Base-by-base conservation (phyloP, 495 filamentous ascomycete genomes). In the Penicillium antarcticum region DNA sequence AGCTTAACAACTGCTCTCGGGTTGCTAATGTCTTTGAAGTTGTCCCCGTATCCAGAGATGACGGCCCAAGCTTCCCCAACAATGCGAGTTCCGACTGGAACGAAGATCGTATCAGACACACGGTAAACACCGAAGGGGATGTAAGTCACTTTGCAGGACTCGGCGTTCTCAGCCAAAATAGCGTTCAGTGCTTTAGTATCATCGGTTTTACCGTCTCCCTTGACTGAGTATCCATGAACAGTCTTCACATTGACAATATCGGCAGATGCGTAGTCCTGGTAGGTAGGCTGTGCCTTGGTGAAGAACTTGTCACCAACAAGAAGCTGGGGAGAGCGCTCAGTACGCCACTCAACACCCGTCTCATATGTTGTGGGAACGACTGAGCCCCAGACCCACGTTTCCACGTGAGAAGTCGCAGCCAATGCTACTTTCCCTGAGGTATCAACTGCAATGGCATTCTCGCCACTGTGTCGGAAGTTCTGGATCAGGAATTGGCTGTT, bases 51-150 rank as follows among this genome's bases (percentile, higher is more conserved):
- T 6, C 60, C 77, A 8, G 76, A 63, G 42, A 84, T 80, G 3
- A 75, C 72, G 21, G 75, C 61, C 61, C 72, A 81, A 11, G 70
- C 71, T 52, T 84, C 79, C 21, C 82, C 81, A 3, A 84, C 74
- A 21, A 85, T 80, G 8, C 74, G 70, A 12, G 76, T 73, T 8
- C 75, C 75, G 0, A 71, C 60, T 0, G 83, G 85, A 34, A 87
- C 65, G 33, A 69, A 53, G 33, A 88, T 58, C 0, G 85, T 88
- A 19, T 73, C 65, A 5, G 71, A 81, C 32, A 87, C 77, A 7
- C 76, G 60, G 56, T 88, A 88, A 0, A 75, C 75, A 10, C 85
- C 84, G 18, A 70, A 67, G 3, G 84, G 83, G 55, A 88, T 82
- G 58, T 76, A 87, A 1, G 79, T 71, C 18, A 86, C 65, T 48